Base-by-base conservation (phyloP, 108 stramenopile species). In the Ochromonas danica region DNA sequence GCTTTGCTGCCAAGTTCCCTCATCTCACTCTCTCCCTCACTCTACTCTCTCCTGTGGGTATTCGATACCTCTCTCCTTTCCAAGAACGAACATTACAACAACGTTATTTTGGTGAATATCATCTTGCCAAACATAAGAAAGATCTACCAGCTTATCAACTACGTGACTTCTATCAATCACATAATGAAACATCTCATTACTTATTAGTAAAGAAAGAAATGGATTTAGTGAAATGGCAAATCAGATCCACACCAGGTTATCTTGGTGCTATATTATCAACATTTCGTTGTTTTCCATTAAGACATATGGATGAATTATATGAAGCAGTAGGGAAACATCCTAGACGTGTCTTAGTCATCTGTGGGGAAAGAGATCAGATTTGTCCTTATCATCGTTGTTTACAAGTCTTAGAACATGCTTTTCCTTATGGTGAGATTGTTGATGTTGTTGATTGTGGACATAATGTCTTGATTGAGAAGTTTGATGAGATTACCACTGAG, bases 181-280 rank as follows among this genome's bases (percentile, higher is more conserved):
- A 14, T 40, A 10, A 10, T 31, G 40, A 70, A 14, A 22, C 67
- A 14, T 17, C 36, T 14, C 67, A 70, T 22, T 17, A 31, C 39
- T 70, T 14, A 17, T 31, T 70, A 17, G 40, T 70, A 17, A 31
- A 70, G 17, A 70, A 70, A 31, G 17, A 70, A 40, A 70, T 70
- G 22, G 17, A 22, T 22, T 31, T 70, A 31, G 67, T 70, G 22
- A 22, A 70, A 17, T 70, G 67, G 67, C 67, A 70, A 70, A 38
- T 70, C 10, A 70, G 33, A 17, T 31, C 14, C 33, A 70, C 67
- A 70, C 67, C 67, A 31, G 67, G 67, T 17, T 70, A 70, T 70
- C 22, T 70, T 14, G 67, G 67, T 70, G 67, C 67, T 70, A 70
- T 70, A 17, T 40, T 70, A 22, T 70, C 67, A 31, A 17, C 22